phyloP scores from a whole-genome alignment of 2,329 filamentous ascomycete genomes.

The Didymella glomerata region DNA sequence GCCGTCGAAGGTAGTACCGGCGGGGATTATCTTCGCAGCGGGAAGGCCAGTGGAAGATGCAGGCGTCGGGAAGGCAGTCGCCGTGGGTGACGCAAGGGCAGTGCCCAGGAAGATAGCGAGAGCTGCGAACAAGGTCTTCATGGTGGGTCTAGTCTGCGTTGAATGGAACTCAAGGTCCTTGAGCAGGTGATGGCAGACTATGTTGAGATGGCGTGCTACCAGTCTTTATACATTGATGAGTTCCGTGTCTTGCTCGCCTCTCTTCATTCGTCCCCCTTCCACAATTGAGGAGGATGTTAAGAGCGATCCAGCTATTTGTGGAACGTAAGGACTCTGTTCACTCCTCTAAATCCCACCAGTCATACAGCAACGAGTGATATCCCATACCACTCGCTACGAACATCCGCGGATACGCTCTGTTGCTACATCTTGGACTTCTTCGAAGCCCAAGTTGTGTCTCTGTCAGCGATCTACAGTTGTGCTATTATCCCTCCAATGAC shows the following conservation, averaged over 20 bases:
- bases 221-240: conserved; percentile 2
- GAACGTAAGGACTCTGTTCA: background rate
- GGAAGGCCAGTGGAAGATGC: background rate
- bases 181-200: background rate
- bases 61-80: background rate
- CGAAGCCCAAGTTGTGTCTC: background rate
- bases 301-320: background rate
- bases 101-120: background rate
- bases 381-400: no score
- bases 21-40: conserved; percentile 8
- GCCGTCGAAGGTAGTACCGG: conserved; percentile 23
- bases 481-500: conserved; percentile 15
- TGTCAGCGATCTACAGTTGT: background rate
- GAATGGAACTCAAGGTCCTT: background rate
- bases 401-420: background rate
- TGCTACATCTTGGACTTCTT: background rate
- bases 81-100: background rate
- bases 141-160: background rate
- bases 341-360: background rate
- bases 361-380: background rate
- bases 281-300: background rate
- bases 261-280: background rate
- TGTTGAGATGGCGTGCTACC: background rate
- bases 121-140: background rate
- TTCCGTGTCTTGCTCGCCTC: background rate